These are phyloP conservation scores for Nemania sp. DNA, from an alignment of 2,329 filamentous ascomycete species.

Conservation along the genomic window DNA sequence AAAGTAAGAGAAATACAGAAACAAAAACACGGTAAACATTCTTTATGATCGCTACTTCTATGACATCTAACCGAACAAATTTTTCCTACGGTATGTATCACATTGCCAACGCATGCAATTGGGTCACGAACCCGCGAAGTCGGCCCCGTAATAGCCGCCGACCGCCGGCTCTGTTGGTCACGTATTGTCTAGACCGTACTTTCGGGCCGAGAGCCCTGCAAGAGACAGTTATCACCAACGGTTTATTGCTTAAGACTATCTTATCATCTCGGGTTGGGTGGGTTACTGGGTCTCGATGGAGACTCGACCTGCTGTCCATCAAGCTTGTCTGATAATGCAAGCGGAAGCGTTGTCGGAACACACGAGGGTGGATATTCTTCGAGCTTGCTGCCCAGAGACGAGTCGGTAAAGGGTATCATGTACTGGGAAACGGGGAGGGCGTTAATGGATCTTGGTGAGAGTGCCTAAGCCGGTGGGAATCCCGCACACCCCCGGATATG, in stretches of 20 bases:
- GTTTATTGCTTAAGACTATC: background rate
- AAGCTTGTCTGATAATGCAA: constrained; percentile 20
- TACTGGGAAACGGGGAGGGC: too few species aligned
- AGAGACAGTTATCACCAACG: background rate
- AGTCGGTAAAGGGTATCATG: too few species aligned
- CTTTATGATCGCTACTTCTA: constrained; percentile 2
- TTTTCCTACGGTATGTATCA: too few species aligned
- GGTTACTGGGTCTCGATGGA: constrained; percentile 16
- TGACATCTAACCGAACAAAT: too few species aligned
- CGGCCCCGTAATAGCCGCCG: constrained; percentile 17
- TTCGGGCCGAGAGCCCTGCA: background rate
- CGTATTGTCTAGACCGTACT: background rate
- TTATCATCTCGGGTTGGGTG: constrained; percentile 4
- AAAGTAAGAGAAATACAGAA: background rate
- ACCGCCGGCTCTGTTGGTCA: constrained; percentile 15
- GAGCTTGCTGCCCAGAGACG: too few species aligned
- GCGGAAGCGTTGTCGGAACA: too few species aligned
- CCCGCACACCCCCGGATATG: too few species aligned
- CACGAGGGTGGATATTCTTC: background rate
- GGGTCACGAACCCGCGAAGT: constrained; percentile 5
- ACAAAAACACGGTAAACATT: background rate
- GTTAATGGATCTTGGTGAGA: background rate
- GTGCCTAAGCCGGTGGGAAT: background rate
- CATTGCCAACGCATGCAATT: constrained; percentile 8
- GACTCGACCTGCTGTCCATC: too few species aligned